Conservation (phyloP, 805 yeast species). For the Yarrowia porcina region DNA sequence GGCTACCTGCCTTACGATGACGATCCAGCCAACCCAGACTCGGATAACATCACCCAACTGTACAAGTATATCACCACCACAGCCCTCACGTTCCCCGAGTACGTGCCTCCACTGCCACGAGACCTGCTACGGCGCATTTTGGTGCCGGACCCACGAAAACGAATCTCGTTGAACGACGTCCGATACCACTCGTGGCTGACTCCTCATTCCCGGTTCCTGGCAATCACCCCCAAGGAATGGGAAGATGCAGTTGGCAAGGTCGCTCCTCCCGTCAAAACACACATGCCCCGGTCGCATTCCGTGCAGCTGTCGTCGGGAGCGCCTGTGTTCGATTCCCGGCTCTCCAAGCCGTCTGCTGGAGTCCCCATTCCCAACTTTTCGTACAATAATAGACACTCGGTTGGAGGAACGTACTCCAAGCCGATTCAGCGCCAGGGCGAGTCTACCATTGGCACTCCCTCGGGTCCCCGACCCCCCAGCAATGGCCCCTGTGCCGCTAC, state of each 20-base stretch:
- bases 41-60: slow-evolving; percentile 84
- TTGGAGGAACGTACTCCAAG: slow-evolving; percentile 6
- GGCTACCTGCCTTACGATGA: slow-evolving; percentile 98
- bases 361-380: slow-evolving; percentile 18
- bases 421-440: slow-evolving; percentile 18
- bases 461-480: background rate
- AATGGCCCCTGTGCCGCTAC: background rate
- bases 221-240: slow-evolving; percentile 89
- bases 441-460: background rate
- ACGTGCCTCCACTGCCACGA: slow-evolving; percentile 83
- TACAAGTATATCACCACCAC: slow-evolving; percentile 90
- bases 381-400: slow-evolving; percentile 19
- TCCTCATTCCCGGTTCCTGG: slow-evolving; percentile 76
- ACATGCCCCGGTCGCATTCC: slow-evolving; percentile 32
- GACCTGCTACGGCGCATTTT: slow-evolving; percentile 78
- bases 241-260: slow-evolving; percentile 45
- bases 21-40: slow-evolving; percentile 94
- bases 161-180: slow-evolving; percentile 66
- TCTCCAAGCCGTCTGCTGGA: background rate
- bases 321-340: background rate
- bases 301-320: slow-evolving; percentile 31
- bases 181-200: slow-evolving; percentile 84
- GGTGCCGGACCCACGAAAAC: slow-evolving; percentile 76
- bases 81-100: slow-evolving; percentile 92
- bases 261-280: slow-evolving; percentile 15